These are phyloP conservation scores for Septoria petroselini DNA, from an alignment of 2,329 filamentous ascomycete species.

Conservation along the genomic window DNA sequence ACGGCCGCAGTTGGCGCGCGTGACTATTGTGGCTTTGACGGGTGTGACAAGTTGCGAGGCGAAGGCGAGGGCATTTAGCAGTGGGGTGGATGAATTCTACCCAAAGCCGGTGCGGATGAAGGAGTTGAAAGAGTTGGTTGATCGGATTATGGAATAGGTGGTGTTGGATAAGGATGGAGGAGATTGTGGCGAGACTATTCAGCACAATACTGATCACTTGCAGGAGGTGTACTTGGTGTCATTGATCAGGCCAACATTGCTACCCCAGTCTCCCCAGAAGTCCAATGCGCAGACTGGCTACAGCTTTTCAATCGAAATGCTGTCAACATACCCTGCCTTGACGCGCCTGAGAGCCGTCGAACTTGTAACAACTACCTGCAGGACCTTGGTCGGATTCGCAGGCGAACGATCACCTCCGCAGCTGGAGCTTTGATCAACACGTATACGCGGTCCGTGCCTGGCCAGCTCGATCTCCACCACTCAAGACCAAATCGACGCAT, in stretches of 20 bases:
- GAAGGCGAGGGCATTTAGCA: slow-evolving; percentile 22
- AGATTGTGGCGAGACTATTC: slow-evolving; percentile 26
- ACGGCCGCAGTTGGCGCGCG: slow-evolving; percentile 5
- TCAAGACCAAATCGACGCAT: too few relatives aligned
- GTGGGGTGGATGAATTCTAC: slow-evolving; percentile 30
- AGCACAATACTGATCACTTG: slow-evolving; percentile 27
- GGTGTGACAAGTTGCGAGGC: slow-evolving; percentile 29
- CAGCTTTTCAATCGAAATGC: slow-evolving; percentile 38
- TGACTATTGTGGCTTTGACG: slow-evolving; percentile 29
- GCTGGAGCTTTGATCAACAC: too few relatives aligned
- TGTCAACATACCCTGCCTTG: slow-evolving; percentile 33
- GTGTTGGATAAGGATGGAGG: too few relatives aligned
- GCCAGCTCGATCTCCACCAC: too few relatives aligned
- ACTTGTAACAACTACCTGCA: too few relatives aligned
- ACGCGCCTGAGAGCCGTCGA: slow-evolving; percentile 37
- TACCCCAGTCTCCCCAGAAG: slow-evolving; percentile 16
- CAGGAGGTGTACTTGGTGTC: slow-evolving; percentile 34
- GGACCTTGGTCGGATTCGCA: slow-evolving; percentile 35
- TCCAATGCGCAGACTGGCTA: slow-evolving; percentile 37
- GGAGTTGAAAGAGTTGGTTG: slow-evolving; percentile 11
- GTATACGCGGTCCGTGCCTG: too few relatives aligned
- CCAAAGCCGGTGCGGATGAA: slow-evolving; percentile 31
- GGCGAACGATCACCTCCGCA: too few relatives aligned
- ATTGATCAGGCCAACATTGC: slow-evolving; percentile 31
- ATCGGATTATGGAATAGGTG: background rate